Percentiles rank a stretch among this genome's conserved stretches.
Evolutionary conservation across 2,329 filamentous ascomycete species (phyloP).

Genomic region (Lasiodiplodia hormozganensis): DNA sequence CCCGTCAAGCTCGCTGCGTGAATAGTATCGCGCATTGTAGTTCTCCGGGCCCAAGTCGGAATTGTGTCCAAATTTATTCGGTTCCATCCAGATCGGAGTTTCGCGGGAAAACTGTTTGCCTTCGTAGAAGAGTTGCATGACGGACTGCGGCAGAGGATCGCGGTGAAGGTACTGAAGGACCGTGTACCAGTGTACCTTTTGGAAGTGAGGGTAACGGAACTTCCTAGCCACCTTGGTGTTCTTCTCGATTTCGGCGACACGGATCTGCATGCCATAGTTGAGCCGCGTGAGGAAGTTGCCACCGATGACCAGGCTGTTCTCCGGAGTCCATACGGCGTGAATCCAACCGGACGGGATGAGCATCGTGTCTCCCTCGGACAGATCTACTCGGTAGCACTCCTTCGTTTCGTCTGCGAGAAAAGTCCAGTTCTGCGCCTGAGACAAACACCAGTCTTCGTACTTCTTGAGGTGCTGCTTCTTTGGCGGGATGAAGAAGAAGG

Average conservation of each 20-base stretch:
- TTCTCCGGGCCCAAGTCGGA: slow-evolving; percentile 60
- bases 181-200: slow-evolving; percentile 73
- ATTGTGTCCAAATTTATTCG: slow-evolving; percentile 60
- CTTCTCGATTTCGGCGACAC: slow-evolving; percentile 70
- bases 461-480: slow-evolving; percentile 73
- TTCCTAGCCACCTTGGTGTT: slow-evolving; percentile 69
- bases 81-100: slow-evolving; percentile 65
- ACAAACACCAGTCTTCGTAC: slow-evolving; percentile 75
- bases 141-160: slow-evolving; percentile 66
- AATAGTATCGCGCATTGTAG: slow-evolving; percentile 67
- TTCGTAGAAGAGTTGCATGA: slow-evolving; percentile 62
- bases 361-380: slow-evolving; percentile 72
- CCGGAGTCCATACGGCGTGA: slow-evolving; percentile 73
- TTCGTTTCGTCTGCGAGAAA: slow-evolving; percentile 70
- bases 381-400: slow-evolving; percentile 71
- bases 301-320: slow-evolving; percentile 73
- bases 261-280: slow-evolving; percentile 72
- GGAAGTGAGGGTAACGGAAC: slow-evolving; percentile 72
- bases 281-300: slow-evolving; percentile 72
- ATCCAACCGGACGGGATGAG: slow-evolving; percentile 76
- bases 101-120: slow-evolving; percentile 64
- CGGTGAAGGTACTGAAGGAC: slow-evolving; percentile 68
- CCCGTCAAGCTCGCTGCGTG: slow-evolving; percentile 67
- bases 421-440: slow-evolving; percentile 69
- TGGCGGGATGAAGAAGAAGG: slow-evolving; percentile 74